Evolutionary conservation across 768 basidiomycete species (phyloP).

Genomic region (Naganishia friedmannii): DNA sequence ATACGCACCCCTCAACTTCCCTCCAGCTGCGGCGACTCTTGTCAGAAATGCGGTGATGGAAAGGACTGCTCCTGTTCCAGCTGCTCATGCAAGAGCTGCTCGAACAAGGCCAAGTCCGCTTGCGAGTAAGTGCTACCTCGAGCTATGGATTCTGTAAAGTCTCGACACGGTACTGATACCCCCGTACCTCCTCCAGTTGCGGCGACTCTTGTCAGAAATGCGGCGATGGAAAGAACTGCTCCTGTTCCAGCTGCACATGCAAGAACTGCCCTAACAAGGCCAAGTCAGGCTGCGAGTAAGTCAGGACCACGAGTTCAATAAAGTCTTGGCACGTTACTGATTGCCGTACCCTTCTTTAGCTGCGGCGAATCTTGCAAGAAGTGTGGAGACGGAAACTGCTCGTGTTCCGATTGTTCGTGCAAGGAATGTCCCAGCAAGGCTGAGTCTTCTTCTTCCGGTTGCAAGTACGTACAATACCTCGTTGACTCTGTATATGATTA

Average conservation of each 20-base stretch:
- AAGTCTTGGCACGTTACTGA: too few species aligned
- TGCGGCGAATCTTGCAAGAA: slow-evolving; percentile 16
- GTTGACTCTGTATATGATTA: background rate
- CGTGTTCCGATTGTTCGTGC: slow-evolving; percentile 19
- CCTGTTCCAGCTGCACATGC: slow-evolving; percentile 14
- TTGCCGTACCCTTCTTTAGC: too few species aligned
- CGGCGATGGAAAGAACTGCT: slow-evolving; percentile 9
- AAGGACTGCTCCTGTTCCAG: slow-evolving; percentile 13
- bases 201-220: slow-evolving; percentile 9
- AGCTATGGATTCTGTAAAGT: too few species aligned
- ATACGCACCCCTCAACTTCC: too few species aligned
- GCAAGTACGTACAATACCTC: slow-evolving; percentile 8
- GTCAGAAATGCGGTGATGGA: slow-evolving; percentile 9
- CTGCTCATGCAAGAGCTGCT: slow-evolving; percentile 19
- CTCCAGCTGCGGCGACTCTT: slow-evolving; percentile 8
- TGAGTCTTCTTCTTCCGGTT: slow-evolving; percentile 15
- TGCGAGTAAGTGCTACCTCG: slow-evolving; percentile 16
- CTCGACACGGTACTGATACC: too few species aligned
- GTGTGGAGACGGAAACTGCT: slow-evolving; percentile 19
- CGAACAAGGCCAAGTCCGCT: background rate
- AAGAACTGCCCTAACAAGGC: slow-evolving; percentile 20
- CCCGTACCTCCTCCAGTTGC: too few species aligned
- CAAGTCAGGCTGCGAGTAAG: slow-evolving; percentile 16
- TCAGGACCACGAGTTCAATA: too few species aligned
- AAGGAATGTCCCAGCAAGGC: slow-evolving; percentile 16